Percentiles rank a stretch among this genome's conserved stretches.
These are phyloP conservation scores for Mycena citricolor DNA, from an alignment of 1,284 basidiomycete genomes.

Conservation along the genomic window DNA sequence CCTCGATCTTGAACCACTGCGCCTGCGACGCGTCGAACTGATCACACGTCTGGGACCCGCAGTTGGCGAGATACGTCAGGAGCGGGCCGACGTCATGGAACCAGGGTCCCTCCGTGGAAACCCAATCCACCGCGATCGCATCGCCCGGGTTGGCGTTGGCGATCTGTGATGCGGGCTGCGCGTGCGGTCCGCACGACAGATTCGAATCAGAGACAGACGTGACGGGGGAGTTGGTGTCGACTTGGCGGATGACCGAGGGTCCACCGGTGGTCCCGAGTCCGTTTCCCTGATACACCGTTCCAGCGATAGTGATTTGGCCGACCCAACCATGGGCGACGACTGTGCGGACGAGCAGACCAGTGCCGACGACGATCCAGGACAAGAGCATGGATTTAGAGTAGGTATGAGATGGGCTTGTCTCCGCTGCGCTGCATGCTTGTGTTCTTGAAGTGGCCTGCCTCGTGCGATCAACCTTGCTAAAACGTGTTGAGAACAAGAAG, in stretches of 20 bases:
- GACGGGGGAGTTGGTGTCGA: constrained; percentile 20
- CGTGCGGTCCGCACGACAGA: constrained; percentile 50
- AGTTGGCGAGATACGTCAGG: constrained; percentile 55
- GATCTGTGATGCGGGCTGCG: constrained; percentile 45
- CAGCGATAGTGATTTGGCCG: constrained; percentile 14
- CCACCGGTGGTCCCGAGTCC: constrained; percentile 10
- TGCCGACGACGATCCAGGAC: too few relatives aligned
- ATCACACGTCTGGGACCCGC: constrained; percentile 46
- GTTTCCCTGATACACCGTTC: constrained; percentile 14
- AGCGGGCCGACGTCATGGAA: constrained; percentile 55
- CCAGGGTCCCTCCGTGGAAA: constrained; percentile 41
- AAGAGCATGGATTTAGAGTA: too few relatives aligned
- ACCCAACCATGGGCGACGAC: constrained; percentile 20
- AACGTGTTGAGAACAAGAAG: too few relatives aligned
- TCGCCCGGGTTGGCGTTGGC: constrained; percentile 53
- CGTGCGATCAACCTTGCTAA: too few relatives aligned
- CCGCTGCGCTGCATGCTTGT: too few relatives aligned
- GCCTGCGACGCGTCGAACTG: constrained; percentile 48
- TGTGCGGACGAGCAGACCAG: neutral
- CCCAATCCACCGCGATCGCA: constrained; percentile 47
- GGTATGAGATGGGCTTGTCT: too few relatives aligned
- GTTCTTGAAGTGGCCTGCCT: too few relatives aligned
- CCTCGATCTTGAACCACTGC: constrained; percentile 51
- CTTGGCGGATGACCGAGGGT: constrained; percentile 16
- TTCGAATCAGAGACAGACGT: constrained; percentile 38